Conservation (phyloP, 129 eudicot species). For the Flaveria ramosissima region DNA sequence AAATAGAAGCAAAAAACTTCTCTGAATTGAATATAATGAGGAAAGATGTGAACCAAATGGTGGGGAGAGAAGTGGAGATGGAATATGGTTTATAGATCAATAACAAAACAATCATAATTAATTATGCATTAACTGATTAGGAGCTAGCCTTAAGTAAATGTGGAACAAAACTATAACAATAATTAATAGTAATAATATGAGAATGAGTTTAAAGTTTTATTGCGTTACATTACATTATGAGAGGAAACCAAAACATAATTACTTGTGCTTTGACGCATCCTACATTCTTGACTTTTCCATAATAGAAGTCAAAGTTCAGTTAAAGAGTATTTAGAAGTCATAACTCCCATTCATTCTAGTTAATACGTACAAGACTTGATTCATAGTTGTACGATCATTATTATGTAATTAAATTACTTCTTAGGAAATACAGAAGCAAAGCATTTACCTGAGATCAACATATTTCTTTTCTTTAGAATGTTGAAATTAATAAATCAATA, state of each 20-base stretch:
- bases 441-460: not conserved
- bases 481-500: not conserved
- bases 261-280: slow-evolving; percentile 37
- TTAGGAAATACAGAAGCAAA: not conserved
- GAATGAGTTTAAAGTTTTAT: slow-evolving; percentile 35
- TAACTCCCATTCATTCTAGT: slow-evolving; percentile 30
- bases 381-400: slow-evolving; percentile 22
- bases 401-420: not conserved
- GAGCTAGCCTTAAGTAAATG: slow-evolving; percentile 31
- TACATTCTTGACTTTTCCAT: slow-evolving; percentile 31
- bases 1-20: not conserved
- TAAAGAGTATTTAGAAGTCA: slow-evolving; percentile 33
- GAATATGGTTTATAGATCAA: slow-evolving; percentile 30
- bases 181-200: slow-evolving; percentile 38
- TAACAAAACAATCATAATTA: slow-evolving; percentile 35
- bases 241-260: slow-evolving; percentile 41
- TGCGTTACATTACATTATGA: slow-evolving; percentile 47
- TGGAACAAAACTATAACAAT: slow-evolving; percentile 36
- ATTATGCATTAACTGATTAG: slow-evolving; percentile 46
- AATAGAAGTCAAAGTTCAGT: slow-evolving; percentile 40
- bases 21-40: not conserved
- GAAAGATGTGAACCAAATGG: slow-evolving; percentile 32
- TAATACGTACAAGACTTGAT: slow-evolving; percentile 28
- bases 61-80: slow-evolving; percentile 19
- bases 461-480: not conserved